Conservation (phyloP, 148 eudicot genomes). For the Vaccinium macrocarpon region DNA sequence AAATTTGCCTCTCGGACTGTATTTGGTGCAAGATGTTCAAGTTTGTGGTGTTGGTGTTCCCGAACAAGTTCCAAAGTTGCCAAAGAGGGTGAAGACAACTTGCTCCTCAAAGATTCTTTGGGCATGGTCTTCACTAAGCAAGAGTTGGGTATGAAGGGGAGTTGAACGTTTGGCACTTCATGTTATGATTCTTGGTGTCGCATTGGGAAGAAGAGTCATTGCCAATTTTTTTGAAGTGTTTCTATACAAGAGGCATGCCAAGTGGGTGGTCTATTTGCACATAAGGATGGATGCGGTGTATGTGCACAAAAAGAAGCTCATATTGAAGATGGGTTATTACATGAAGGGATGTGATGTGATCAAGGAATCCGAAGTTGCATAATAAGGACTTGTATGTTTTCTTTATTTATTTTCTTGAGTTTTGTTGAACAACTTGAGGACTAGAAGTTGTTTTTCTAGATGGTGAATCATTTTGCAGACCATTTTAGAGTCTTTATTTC, state of each 20-base stretch:
- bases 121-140: no score
- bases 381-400: no score
- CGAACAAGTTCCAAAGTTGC: background rate
- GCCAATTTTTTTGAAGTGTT: background rate
- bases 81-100: background rate
- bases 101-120: no score
- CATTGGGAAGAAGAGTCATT: background rate
- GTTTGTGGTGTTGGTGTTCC: background rate
- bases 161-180: no score
- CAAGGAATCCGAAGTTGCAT: background rate
- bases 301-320: background rate
- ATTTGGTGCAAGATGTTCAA: background rate
- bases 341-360: background rate
- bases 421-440: no score
- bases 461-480: no score
- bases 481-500: no score
- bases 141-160: no score
- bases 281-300: background rate
- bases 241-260: background rate
- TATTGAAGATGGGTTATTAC: background rate
- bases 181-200: background rate
- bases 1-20: background rate
- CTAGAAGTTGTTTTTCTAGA: no score
- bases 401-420: no score
- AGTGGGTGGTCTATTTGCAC: background rate